phyloP scores from a whole-genome alignment of 2,329 filamentous ascomycete genomes.

The Trichoderma asperellum region DNA sequence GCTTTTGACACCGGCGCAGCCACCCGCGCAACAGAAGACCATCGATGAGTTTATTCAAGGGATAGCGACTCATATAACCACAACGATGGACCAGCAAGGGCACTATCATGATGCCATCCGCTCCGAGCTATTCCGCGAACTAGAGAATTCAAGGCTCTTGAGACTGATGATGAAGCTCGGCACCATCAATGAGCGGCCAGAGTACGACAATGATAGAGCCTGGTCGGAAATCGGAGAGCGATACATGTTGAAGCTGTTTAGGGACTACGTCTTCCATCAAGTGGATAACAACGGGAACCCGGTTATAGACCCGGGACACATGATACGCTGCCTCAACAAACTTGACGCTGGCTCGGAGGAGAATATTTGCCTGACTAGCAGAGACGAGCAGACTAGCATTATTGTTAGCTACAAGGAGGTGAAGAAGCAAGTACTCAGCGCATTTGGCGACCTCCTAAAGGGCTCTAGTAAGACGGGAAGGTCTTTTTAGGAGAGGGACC shows the following conservation, averaged over 20 bases:
- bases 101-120: slow-evolving; percentile 66
- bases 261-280: slow-evolving; percentile 97
- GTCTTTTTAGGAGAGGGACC: slow-evolving; percentile 40
- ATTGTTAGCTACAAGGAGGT: slow-evolving; percentile 90
- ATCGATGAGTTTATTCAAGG: slow-evolving; percentile 79
- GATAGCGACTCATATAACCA: slow-evolving; percentile 76
- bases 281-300: slow-evolving; percentile 84
- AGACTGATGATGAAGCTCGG: slow-evolving; percentile 82
- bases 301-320: slow-evolving; percentile 84
- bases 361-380: slow-evolving; percentile 79
- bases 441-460: slow-evolving; percentile 63
- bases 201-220: slow-evolving; percentile 73
- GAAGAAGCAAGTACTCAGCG: slow-evolving; percentile 64
- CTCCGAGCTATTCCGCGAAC: slow-evolving; percentile 73
- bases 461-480: slow-evolving; percentile 43
- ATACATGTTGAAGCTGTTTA: slow-evolving; percentile 91
- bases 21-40: slow-evolving; percentile 60
- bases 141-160: slow-evolving; percentile 86
- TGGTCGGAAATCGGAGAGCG: slow-evolving; percentile 95
- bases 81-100: slow-evolving; percentile 74
- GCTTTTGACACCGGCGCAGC: slow-evolving; percentile 71
- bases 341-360: slow-evolving; percentile 89
- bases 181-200: slow-evolving; percentile 85
- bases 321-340: slow-evolving; percentile 85
- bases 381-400: slow-evolving; percentile 88